Percentiles rank a stretch among this genome's conserved stretches.
Conservation (phyloP, 352 stramenopile species). For the Phytopythium mirpurense region DNA sequence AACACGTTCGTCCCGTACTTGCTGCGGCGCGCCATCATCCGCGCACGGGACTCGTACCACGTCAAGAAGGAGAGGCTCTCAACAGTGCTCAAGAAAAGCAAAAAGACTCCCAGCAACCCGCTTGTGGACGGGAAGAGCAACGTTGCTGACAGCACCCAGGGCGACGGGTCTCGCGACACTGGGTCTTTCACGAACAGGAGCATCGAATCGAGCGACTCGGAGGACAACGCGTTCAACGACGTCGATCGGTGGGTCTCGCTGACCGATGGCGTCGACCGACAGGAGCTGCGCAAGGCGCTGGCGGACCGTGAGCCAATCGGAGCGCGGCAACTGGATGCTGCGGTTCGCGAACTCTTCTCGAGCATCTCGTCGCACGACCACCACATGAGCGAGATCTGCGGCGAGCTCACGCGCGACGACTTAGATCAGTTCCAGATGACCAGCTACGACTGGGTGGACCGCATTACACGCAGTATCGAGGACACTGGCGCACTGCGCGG, state of each 20-base stretch:
- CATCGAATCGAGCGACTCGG: constrained; percentile 8
- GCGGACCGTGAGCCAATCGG: constrained; percentile 31
- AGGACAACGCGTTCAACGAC: constrained; percentile 16
- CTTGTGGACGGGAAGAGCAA: neutral
- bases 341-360: constrained; percentile 31
- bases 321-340: constrained; percentile 28
- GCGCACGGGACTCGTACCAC: constrained; percentile 45
- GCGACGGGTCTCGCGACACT: neutral
- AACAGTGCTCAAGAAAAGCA: constrained; percentile 14
- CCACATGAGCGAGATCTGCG: constrained; percentile 47
- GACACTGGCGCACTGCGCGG: constrained; percentile 24
- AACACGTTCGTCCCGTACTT: constrained; percentile 62
- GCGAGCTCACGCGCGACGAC: constrained; percentile 26
- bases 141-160: neutral
- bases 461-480: constrained; percentile 34
- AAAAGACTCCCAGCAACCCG: neutral
- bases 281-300: constrained; percentile 26
- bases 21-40: constrained; percentile 38
- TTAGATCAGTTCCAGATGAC: constrained; percentile 42
- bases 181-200: neutral
- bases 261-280: constrained; percentile 22
- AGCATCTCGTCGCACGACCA: constrained; percentile 39
- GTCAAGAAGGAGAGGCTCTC: constrained; percentile 44
- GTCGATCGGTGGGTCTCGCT: constrained; percentile 25
- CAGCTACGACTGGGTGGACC: constrained; percentile 57